These are phyloP conservation scores for Pholiota adiposa DNA, from an alignment of 1,284 basidiomycete genomes.

Conservation along the genomic window DNA sequence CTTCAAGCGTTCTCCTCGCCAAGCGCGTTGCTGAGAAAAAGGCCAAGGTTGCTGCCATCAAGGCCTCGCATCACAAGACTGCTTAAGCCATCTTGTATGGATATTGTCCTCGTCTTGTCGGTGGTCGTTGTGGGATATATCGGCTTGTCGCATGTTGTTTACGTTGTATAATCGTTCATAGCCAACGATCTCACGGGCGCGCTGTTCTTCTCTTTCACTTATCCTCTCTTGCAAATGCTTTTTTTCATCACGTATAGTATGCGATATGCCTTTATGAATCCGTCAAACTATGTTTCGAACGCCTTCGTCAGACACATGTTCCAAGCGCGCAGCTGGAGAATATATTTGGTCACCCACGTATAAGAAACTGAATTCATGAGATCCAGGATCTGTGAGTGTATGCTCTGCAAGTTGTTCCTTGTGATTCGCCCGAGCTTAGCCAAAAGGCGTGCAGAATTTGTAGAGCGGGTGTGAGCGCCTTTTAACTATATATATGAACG, in stretches of 20 bases:
- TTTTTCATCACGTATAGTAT: conserved; percentile 9
- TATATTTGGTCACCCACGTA: too few relatives aligned
- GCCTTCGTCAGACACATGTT: too few relatives aligned
- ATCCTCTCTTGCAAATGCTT: conserved; percentile 12
- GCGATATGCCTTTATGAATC: conserved; percentile 9
- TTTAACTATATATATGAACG: too few relatives aligned
- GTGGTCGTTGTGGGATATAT: conserved; percentile 14
- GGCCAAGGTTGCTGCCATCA: conserved; percentile 80
- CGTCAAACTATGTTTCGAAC: too few relatives aligned
- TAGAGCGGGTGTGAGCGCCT: too few relatives aligned
- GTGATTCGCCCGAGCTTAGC: too few relatives aligned
- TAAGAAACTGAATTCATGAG: too few relatives aligned
- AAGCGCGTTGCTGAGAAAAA: conserved; percentile 96
- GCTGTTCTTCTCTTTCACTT: conserved; percentile 12
- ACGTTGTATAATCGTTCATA: conserved; percentile 15
- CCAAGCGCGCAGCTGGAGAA: too few relatives aligned
- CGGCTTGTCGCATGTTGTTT: conserved; percentile 14
- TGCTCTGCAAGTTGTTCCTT: too few relatives aligned
- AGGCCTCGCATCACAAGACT: conserved; percentile 63
- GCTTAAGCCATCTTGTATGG: conserved; percentile 22
- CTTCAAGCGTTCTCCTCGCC: conserved; percentile 69
- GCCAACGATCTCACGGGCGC: conserved; percentile 10
- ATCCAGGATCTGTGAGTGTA: too few relatives aligned
- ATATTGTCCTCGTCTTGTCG: conserved; percentile 4
- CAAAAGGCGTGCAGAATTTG: too few relatives aligned